Base-by-base conservation (phyloP, 2,329 filamentous ascomycete genomes). In the Penicillium sp. region DNA sequence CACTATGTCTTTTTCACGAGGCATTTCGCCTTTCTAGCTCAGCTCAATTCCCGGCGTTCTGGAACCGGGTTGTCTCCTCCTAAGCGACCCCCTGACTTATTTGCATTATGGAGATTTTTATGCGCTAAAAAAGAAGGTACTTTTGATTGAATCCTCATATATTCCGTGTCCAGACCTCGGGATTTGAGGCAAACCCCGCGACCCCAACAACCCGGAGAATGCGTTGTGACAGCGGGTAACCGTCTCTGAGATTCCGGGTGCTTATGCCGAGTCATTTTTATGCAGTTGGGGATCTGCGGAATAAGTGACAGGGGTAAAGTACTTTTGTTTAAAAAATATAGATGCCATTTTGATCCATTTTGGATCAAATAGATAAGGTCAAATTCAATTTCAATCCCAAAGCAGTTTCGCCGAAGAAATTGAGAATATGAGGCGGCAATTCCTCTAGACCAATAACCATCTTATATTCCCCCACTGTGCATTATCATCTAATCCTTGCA, bases 161-260 rank as follows among this genome's bases (percentile, higher is more conserved):
- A n/a, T 4, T 33, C 37, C 4, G 28, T 43, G 45, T 30, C 22
- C n/a, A 36, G 45, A 19, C 25, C 25, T 33, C 38, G 25, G 38
- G 45, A 31, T 50, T 50, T 30, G 31, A 11, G 28, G 36, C 37
- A 40, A 31, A 33, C 19, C 33, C 52, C 19, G 40, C 9, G 19
- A 38, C 40, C 40, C 53, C 53, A 35, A 44, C 35, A 37, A 16
- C n/a, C 26, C 35, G 53, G 35, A n/a, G 26, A 42, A 53, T 36
- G 44, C 36, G 17, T 10, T n/a, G 42, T 49, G 44, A 53, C 51
- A 53, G 36, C 44, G 51, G 51, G 30, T 36, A 22, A 26, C 35
- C 50, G 14, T 44, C 38, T n/a, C 36, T 17, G 25, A 26, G 26
- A 17, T 33, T 33, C 9, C 30, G 43, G 42, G 26, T 19, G 30